Evolutionary conservation across 2,329 filamentous ascomycete species (phyloP).

Genomic region (Neocucurbitaria cava): DNA sequence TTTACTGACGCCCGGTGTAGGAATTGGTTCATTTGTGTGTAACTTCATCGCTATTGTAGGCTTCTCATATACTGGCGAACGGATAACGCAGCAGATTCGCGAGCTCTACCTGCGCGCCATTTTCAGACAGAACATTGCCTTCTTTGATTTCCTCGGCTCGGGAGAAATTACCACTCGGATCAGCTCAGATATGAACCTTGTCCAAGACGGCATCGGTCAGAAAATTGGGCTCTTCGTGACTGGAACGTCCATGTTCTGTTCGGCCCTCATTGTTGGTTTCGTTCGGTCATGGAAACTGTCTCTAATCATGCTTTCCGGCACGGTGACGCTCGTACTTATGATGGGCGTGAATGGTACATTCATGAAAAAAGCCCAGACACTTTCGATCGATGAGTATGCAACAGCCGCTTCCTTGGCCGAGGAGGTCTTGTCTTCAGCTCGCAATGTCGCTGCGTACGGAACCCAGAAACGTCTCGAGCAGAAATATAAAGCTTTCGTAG

Average conservation of each 20-base stretch:
- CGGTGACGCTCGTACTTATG: constrained; percentile 76
- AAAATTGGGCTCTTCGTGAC: constrained; percentile 47
- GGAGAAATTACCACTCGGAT: constrained; percentile 96
- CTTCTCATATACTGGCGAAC: constrained; percentile 74
- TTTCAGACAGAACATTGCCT: constrained; percentile 52
- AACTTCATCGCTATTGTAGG: constrained; percentile 78
- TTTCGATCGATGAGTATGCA: constrained; percentile 79
- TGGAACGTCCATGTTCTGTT: constrained; percentile 66
- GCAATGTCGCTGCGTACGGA: constrained; percentile 90
- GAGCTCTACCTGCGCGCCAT: constrained; percentile 70
- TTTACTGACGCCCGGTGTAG: constrained; percentile 17
- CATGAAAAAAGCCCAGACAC: constrained; percentile 76
- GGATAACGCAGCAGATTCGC: constrained; percentile 54
- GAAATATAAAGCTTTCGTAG: constrained; percentile 81
- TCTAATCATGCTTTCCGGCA: constrained; percentile 82
- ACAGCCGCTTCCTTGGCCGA: constrained; percentile 87
- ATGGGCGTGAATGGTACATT: constrained; percentile 79
- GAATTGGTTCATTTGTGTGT: constrained; percentile 65
- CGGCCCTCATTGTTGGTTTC: constrained; percentile 91
- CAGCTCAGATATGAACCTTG: constrained; percentile 90
- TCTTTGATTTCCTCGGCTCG: constrained; percentile 82
- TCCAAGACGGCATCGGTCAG: constrained; percentile 82
- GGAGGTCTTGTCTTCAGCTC: constrained; percentile 91
- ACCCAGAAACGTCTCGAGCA: constrained; percentile 90
- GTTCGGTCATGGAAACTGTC: constrained; percentile 93